Conservation (phyloP, 176 grass and related monocot species). For the Aechmea fasciata region DNA sequence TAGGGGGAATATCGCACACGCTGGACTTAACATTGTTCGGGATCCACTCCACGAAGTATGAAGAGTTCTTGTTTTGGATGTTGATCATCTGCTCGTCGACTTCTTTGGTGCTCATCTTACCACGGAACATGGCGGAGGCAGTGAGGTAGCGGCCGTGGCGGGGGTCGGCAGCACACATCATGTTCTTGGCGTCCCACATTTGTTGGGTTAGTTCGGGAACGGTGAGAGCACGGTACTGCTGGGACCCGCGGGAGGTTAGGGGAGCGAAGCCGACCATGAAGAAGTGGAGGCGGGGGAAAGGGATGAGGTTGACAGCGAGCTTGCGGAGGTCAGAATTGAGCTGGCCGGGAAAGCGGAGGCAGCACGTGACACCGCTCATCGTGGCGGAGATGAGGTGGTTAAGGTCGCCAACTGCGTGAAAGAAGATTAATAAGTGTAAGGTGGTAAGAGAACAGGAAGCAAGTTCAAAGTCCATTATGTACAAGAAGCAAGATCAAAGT, state of each 20-base stretch:
- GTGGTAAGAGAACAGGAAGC: neutral
- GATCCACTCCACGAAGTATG: slow-evolving; percentile 86
- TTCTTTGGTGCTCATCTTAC: slow-evolving; percentile 96
- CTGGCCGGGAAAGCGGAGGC: slow-evolving; percentile 76
- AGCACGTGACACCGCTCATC: slow-evolving; percentile 84
- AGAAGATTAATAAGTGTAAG: neutral
- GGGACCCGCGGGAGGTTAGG: slow-evolving; percentile 61
- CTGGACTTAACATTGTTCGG: slow-evolving; percentile 86
- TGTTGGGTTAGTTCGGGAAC: slow-evolving; percentile 88
- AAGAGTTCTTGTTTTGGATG: slow-evolving; percentile 91
- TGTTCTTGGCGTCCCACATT: slow-evolving; percentile 96
- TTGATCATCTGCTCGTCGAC: slow-evolving; percentile 92
- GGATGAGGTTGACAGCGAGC: slow-evolving; percentile 81
- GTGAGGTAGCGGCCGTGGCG: slow-evolving; percentile 87
- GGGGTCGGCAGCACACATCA: slow-evolving; percentile 87
- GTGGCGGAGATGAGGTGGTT: slow-evolving; percentile 88
- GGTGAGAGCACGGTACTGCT: slow-evolving; percentile 65
- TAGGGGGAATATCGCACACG: slow-evolving; percentile 68
- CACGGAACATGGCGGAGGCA: slow-evolving; percentile 75
- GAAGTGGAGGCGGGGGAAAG: slow-evolving; percentile 86
- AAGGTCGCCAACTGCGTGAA: slow-evolving; percentile 63
- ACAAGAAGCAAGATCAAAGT: neutral
- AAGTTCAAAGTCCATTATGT: neutral
- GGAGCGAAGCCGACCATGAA: slow-evolving; percentile 91
- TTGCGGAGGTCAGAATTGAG: slow-evolving; percentile 89